A percentile compares a stretch with the other conserved stretches of the same genome.
Conservation (phyloP, 1,139 yeast species). For the Geotrichum restrictum region DNA sequence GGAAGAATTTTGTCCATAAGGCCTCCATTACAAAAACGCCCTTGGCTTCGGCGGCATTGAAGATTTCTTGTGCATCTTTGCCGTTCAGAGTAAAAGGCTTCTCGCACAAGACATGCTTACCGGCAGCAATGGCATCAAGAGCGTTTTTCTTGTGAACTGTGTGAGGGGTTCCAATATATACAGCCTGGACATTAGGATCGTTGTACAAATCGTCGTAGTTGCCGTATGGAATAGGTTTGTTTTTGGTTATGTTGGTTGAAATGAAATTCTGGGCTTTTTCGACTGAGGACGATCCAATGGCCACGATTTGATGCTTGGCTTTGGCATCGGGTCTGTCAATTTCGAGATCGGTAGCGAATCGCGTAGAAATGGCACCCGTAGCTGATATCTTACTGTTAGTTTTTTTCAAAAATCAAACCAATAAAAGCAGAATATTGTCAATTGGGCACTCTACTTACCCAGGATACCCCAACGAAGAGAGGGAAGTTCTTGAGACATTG, state of each 20-base stretch:
- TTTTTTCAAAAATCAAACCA: not conserved
- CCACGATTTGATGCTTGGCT: constrained; percentile 35
- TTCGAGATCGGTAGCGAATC: constrained; percentile 33
- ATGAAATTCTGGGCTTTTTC: constrained; percentile 32
- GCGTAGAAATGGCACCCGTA: constrained; percentile 34
- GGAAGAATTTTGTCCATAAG: constrained; percentile 63
- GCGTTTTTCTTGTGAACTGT: constrained; percentile 51
- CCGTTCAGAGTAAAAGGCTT: constrained; percentile 57
- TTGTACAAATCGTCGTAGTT: constrained; percentile 42
- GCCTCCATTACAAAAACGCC: constrained; percentile 58
- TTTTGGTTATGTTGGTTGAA: constrained; percentile 17
- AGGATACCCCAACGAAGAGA: constrained; percentile 23
- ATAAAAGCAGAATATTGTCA: not conserved
- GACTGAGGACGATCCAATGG: constrained; percentile 35
- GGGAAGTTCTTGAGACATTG: constrained; percentile 11
- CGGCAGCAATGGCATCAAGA: constrained; percentile 48
- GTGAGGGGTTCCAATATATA: constrained; percentile 62
- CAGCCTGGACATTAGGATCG: constrained; percentile 48
- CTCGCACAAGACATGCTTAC: constrained; percentile 59
- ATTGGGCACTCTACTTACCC: constrained; percentile 4
- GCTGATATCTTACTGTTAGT: constrained; percentile 21
- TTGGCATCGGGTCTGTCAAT: constrained; percentile 34
- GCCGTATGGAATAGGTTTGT: constrained; percentile 32
- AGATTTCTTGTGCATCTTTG: constrained; percentile 46
- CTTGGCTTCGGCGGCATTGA: constrained; percentile 46